Percentiles rank a stretch among this genome's conserved stretches.
Evolutionary conservation across 306 rosid genomes (phyloP).

Genomic region (Trifolium subterraneum): DNA sequence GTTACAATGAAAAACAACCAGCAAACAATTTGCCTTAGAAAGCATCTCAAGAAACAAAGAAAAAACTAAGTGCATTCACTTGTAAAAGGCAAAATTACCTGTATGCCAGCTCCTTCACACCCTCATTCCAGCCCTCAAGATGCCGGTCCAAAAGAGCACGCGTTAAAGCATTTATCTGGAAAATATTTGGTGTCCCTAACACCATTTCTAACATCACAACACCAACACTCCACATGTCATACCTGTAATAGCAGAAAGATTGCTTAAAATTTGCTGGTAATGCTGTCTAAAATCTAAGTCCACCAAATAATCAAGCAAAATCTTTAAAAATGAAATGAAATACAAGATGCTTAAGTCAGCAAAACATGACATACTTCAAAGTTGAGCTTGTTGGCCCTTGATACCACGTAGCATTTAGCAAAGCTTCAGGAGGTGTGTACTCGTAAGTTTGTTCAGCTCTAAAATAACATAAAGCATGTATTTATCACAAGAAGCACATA

Average conservation of each 20-base stretch:
- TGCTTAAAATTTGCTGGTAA: slow-evolving; percentile 29
- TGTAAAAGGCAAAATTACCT: slow-evolving; percentile 59
- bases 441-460: slow-evolving; percentile 92
- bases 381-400: slow-evolving; percentile 69
- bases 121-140: slow-evolving; percentile 87
- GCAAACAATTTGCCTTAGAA: slow-evolving; percentile 10
- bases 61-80: slow-evolving; percentile 21
- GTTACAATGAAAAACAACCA: slow-evolving; percentile 20
- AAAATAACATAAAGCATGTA: slow-evolving; percentile 38
- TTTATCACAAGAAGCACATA: slow-evolving; percentile 33
- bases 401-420: slow-evolving; percentile 84
- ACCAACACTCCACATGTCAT: slow-evolving; percentile 98
- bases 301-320: slow-evolving; percentile 30
- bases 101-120: slow-evolving; percentile 80
- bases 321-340: slow-evolving; percentile 21
- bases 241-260: slow-evolving; percentile 56
- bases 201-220: slow-evolving; percentile 91
- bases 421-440: slow-evolving; percentile 92
- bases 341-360: slow-evolving; percentile 34
- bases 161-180: slow-evolving; percentile 76
- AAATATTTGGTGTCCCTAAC: slow-evolving; percentile 85
- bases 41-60: slow-evolving; percentile 15
- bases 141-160: slow-evolving; percentile 83
- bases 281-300: slow-evolving; percentile 35
- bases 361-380: slow-evolving; percentile 68